Base-by-base conservation (phyloP, 306 rosid species). In the Carpinus viminea region DNA sequence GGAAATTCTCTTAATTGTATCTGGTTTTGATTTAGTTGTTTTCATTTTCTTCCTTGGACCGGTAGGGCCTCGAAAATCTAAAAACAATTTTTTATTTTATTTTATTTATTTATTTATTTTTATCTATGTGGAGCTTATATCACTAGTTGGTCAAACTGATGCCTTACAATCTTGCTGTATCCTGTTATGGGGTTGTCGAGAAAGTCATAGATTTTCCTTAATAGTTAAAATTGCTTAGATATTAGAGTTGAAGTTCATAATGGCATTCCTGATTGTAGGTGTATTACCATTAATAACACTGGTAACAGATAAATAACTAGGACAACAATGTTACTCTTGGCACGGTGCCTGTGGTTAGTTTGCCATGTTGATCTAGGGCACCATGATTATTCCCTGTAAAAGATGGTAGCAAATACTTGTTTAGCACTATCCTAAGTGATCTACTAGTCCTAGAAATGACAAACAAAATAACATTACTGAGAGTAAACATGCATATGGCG, bases 361-460 rank as follows among this genome's bases (percentile, higher is more conserved):
- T 75, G 70, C 24, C 55, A 26, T 73, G 50, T 68, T 12, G 71
- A 41, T 61, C 68, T 66, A 38, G 51, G 68, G 79, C 60, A 47
- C 61, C 36, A 45, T 74, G 75, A 54, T 62, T 59, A 8, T 73
- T 53, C 45, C 53, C 72, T 56, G 38, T 50, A 36, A 38, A 41
- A 36, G 24, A 66, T 9, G 41, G 18, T 66, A 4, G 16, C 50
- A 66, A 66, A 66, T 21, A 18, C 50, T 64, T 64, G n/a, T 34
- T 64, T 16, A 6, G 46, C 70, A 64, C 70, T 7, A 64, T 64
- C 20, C 70, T 36, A 31, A 31, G 45, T 66, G 50, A 41, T 66
- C 18, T 36, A 16, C 51, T 9, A 28, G 38, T 66, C 50, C 15
- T 1, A 36, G 72, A 36, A 36, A 66, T 38, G 28, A 66, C 1